These are phyloP conservation scores for Colletotrichum magnum DNA, from an alignment of 2,329 filamentous ascomycete species.

Conservation along the genomic window DNA sequence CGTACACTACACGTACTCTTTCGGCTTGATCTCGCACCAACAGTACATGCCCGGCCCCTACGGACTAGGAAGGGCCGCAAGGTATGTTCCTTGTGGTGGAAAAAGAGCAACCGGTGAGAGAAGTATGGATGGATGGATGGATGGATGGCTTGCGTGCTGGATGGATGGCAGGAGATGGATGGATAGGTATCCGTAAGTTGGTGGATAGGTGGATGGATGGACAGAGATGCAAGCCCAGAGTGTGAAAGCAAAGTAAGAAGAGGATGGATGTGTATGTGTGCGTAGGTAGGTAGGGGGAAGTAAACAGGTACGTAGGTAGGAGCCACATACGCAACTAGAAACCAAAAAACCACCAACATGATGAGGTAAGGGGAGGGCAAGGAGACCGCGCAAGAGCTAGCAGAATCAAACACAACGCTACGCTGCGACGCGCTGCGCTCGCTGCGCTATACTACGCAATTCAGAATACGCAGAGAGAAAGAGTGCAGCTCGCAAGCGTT, in stretches of 20 bases:
- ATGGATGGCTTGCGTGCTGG: background rate
- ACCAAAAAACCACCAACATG: background rate
- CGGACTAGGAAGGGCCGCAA: background rate
- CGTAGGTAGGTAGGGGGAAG: no score
- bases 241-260: slow-evolving; percentile 10
- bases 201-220: background rate
- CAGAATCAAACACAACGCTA: slow-evolving; percentile 17
- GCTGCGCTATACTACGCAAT: slow-evolving; percentile 16
- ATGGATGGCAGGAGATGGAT: background rate
- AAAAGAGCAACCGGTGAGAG: slow-evolving; percentile 1
- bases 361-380: background rate
- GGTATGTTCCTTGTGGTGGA: background rate
- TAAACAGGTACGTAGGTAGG: background rate
- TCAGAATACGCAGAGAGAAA: background rate
- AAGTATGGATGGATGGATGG: no score
- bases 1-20: slow-evolving; percentile 18
- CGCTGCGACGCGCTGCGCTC: slow-evolving; percentile 9
- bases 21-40: background rate
- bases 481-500: slow-evolving; percentile 30
- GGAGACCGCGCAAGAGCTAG: slow-evolving; percentile 7
- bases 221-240: slow-evolving; percentile 25
- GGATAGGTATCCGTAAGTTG: background rate
- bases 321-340: background rate
- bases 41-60: no score
- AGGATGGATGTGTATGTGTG: background rate